Base-by-base conservation (phyloP, 306 rosid genomes). In the Inga laurina region DNA sequence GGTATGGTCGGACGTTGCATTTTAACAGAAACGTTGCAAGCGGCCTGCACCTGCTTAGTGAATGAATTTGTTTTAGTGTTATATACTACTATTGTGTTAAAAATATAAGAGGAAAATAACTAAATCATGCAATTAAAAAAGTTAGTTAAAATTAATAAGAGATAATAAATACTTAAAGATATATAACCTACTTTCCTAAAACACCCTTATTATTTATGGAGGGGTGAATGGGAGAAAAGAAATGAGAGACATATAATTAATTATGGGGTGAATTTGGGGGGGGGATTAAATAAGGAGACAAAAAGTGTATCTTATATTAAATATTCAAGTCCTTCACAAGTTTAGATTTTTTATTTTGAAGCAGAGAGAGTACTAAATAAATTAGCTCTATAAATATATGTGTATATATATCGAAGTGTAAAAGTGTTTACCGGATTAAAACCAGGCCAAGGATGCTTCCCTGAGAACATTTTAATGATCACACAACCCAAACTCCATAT, bases 1-100 rank as follows among this genome's bases (percentile, higher is more conserved):
- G 64, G 64, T 7, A 21, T 57, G 24, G 10, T 0, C 4, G 64
- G 64, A 21, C 8, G 7, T 57, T 21, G 30, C 24, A 8, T 0
- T 2, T 57, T 21, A 21, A 0, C 0, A n/a, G 7, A 6, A 56
- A n/a, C 30, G 0, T 9, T 57, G n/a, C 0, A 21, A 4, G n/a
- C 2, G 30, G 2, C 64, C 27, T 57, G 30, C 4, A 7, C 4
- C 64, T 57, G 30, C 30, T 21, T 57, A 57, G 11, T 57, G 2
- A 21, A 57, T 57, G 12, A n/a, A 8, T 19, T 57, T n/a, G 43
- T 4, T 15, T 51, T 51, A 51, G 57, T 51, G 1, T 27, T 27
- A 16, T 16, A 4, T 14, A 4, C 13, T 51, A 5, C 16, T 27
- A 27, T 27, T 27, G 30, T 27, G 30, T 27, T 27, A 1, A 27